Conservation (phyloP, 352 stramenopile species). For the Phytopythium delawarense region DNA sequence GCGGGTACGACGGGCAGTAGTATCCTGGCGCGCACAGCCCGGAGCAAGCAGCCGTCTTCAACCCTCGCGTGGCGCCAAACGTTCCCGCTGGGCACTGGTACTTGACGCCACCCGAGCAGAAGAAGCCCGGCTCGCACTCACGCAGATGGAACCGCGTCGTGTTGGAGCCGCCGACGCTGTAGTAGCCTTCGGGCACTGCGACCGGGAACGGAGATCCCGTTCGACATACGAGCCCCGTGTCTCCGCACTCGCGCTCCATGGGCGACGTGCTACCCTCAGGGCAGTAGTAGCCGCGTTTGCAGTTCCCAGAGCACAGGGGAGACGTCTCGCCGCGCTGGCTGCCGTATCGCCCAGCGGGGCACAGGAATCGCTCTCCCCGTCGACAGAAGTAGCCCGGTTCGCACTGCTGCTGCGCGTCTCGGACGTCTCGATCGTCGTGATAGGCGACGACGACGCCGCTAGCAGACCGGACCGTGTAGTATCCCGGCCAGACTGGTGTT, state of each 20-base stretch:
- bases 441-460: constrained; percentile 13
- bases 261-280: constrained; percentile 38
- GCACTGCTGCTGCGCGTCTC: constrained; percentile 52
- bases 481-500: constrained; percentile 44
- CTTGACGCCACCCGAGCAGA: constrained; percentile 59
- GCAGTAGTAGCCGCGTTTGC: constrained; percentile 66
- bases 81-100: constrained; percentile 71
- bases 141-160: constrained; percentile 55
- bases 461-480: constrained; percentile 45
- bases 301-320: constrained; percentile 50
- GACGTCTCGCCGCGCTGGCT: constrained; percentile 41
- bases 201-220: constrained; percentile 34
- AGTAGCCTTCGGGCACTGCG: constrained; percentile 49
- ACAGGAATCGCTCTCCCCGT: constrained; percentile 40
- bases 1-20: constrained; percentile 66
- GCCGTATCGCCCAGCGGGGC: constrained; percentile 59
- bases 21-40: constrained; percentile 58
- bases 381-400: constrained; percentile 67
- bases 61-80: constrained; percentile 44
- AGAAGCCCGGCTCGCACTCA: constrained; percentile 69
- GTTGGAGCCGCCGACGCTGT: constrained; percentile 55
- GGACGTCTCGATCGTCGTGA: constrained; percentile 21
- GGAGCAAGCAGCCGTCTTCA: constrained; percentile 45
- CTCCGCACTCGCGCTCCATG: constrained; percentile 40
- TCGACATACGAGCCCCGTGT: constrained; percentile 41